Evolutionary conservation across 2,329 filamentous ascomycete genomes (phyloP).

Genomic region (Alternaria dauci): DNA sequence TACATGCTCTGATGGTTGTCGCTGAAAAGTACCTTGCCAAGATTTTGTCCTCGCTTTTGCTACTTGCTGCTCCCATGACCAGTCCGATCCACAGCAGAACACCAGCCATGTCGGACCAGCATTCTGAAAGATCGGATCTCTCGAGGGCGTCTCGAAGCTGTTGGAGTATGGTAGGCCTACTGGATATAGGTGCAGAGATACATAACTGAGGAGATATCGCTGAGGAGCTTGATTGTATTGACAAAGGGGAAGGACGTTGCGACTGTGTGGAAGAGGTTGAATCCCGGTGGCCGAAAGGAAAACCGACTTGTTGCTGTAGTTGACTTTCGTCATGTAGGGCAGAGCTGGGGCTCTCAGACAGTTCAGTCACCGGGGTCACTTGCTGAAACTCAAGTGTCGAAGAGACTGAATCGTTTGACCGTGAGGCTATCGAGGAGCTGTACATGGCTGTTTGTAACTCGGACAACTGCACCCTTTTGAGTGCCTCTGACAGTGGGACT

Average conservation of each 20-base stretch:
- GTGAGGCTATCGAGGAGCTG: slow-evolving; percentile 16
- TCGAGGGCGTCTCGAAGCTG: slow-evolving; percentile 37
- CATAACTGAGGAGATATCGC: background rate
- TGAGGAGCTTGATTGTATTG: slow-evolving; percentile 18
- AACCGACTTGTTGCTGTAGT: slow-evolving; percentile 3
- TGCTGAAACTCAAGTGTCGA: slow-evolving; percentile 27
- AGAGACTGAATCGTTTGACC: slow-evolving; percentile 25
- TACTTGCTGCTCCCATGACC: slow-evolving; percentile 44
- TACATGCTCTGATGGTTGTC: slow-evolving; percentile 40
- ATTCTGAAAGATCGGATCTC: slow-evolving; percentile 43
- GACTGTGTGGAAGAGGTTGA: slow-evolving; percentile 17
- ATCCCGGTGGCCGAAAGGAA: slow-evolving; percentile 15
- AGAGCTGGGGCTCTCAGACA: slow-evolving; percentile 25
- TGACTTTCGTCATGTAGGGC: slow-evolving; percentile 12
- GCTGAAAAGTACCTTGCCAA: slow-evolving; percentile 45
- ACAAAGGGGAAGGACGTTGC: slow-evolving; percentile 19
- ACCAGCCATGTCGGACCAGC: slow-evolving; percentile 50
- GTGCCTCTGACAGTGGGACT: slow-evolving; percentile 38
- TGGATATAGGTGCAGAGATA: slow-evolving; percentile 8
- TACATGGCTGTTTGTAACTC: slow-evolving; percentile 7
- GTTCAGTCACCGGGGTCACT: slow-evolving; percentile 30
- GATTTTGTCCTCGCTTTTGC: slow-evolving; percentile 27
- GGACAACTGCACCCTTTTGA: slow-evolving; percentile 21
- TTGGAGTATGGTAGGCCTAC: slow-evolving; percentile 27
- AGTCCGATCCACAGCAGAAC: slow-evolving; percentile 51